Base-by-base conservation (phyloP, 2,329 filamentous ascomycete species). In the Calonectria henricotiae region DNA sequence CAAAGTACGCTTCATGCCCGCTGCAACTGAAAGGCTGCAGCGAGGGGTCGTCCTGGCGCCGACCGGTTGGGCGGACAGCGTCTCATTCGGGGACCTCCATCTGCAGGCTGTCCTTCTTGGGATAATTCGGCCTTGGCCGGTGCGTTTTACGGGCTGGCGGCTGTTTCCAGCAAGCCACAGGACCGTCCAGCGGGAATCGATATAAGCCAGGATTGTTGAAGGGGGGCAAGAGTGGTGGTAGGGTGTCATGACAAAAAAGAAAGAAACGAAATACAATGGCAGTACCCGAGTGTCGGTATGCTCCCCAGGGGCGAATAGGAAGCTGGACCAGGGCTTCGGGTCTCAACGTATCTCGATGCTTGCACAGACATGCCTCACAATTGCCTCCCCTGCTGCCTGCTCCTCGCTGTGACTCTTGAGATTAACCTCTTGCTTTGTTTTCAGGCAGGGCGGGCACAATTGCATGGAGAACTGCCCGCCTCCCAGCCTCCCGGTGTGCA, bases 51-150 rank as follows among this genome's bases (percentile, higher is more conserved):
- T 17, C 47, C 41, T 62, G 58, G 65, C 43, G 62, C 65, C 65
- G 61, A 68, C 65, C 61, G 51, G 64, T 60, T 71, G 65, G 69
- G 61, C 35, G 46, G 35, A 66, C 51, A 76, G 69, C 67, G 75
- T 75, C 63, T 67, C 74, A 74, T 75, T 58, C 73, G 73, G 74
- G 70, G 70, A 70, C 69, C 60, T 61, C 69, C 74, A 54, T 65
- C 62, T 75, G 70, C 76, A 76, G 67, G 49, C 66, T 70, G 70
- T 61, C 74, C 69, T 69, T 72, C 74, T 71, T 66, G 72, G 67
- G 73, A 65, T 62, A 66, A 69, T 46, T 75, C 76, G 76, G 74
- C 60, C 73, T 75, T 78, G 67, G 64, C 76, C 76, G 76, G 74
- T 75, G 75, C 75, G 67, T 64, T 64, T 41, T 32, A 68, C 67